Base-by-base conservation (phyloP, 1,139 yeast genomes). In the Zygosaccharomyces sapae region DNA sequence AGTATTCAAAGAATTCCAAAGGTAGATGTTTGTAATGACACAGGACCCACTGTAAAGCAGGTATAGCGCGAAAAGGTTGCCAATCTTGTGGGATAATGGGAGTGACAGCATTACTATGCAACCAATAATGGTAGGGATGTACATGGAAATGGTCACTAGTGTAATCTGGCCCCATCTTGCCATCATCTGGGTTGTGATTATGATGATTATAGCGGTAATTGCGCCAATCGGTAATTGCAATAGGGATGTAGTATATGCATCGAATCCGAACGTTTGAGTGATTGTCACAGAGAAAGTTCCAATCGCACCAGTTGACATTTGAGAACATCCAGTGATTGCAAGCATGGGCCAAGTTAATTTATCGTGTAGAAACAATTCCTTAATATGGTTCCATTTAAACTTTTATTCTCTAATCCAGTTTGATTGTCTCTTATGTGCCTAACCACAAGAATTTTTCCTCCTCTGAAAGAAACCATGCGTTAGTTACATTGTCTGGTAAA, bases 321-420 rank as follows among this genome's bases (percentile, higher is more conserved):
- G 61, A 66, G 56, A 70, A 59, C 54, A 72, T 45, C 54, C 73
- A 57, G 65, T 62, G 20, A 62, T 37, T 33, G 70, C 60, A 9
- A 71, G 50, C 66, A 63, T 59, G 16, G 67, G 63, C 59, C 81
- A 67, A 44, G 81, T 73, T 36, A 85, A 77, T 57, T 81, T 66
- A 52, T 71, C 68, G 38, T 64, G 70, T 8, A 56, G 46, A 35
- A 73, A 57, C 4, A 74, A 67, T 55, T 75, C 78, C 44, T 64
- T 66, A 30, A 80, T 67, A 57, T 83, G 88, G 33, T 73, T 62
- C 59, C 56, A 63, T 56, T 82, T 81, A 65, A 79, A 76, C 41
- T 72, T 71, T 70, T 72, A 55, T 76, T 77, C 40, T 83, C 85
- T 49, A 79, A 71, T 30, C 86, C 86, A 49, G 73, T 73, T 52